Base-by-base conservation (phyloP, 768 basidiomycete species). In the Cystofilobasidium capitatum region DNA sequence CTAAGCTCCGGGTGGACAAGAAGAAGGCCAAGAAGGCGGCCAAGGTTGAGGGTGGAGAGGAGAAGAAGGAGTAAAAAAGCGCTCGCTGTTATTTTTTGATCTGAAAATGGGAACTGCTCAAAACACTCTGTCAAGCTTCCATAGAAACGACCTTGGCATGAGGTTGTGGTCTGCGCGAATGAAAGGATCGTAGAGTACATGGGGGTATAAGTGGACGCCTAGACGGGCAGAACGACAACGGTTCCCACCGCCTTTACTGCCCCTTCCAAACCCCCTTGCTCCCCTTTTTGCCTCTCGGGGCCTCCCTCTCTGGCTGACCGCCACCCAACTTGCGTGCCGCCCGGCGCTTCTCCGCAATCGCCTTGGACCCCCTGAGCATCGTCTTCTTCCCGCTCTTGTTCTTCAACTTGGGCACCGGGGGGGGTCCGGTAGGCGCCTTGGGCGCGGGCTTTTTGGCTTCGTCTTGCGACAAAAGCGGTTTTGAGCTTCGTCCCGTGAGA, bases 1-100 rank as follows among this genome's bases (percentile, higher is more conserved):
- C 86, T 77, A 87, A 84, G 72, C 78, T 99, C 71, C 83, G 94
- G 68, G 90, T 91, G 78, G 84, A 80, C 79, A 93, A 89, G 84
- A 94, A 92, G 84, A 88, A 81, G 79, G 88, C 88, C 82, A 92
- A 91, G 85, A 88, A 87, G 78, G 83, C 85, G 76, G 81, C 84
- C 63, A 83, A 84, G 77, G 70, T 69, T 36, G 86, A 83, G 65
- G 80, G 47, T 26, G 66, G 42, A 35, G 55, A 68, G 66, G 31
- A 42, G 31, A 68, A 66, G 65, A 31, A 26, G 24, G 65, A 68
- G 66, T 68, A 68, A 61, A 37, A 16, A 54, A 7, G n/a, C n/a
- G n/a, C 47, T 49, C n/a, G n/a, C n/a, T 49, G 9, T 49, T 29
- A 49, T 17, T 17, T 29, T 22, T 29, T 17, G 47, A 20, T 37